Evolutionary conservation across 2,329 filamentous ascomycete genomes (phyloP), one percentile per base, ranked within the genome.

Genomic region (Kalmusia sp.): DNA sequence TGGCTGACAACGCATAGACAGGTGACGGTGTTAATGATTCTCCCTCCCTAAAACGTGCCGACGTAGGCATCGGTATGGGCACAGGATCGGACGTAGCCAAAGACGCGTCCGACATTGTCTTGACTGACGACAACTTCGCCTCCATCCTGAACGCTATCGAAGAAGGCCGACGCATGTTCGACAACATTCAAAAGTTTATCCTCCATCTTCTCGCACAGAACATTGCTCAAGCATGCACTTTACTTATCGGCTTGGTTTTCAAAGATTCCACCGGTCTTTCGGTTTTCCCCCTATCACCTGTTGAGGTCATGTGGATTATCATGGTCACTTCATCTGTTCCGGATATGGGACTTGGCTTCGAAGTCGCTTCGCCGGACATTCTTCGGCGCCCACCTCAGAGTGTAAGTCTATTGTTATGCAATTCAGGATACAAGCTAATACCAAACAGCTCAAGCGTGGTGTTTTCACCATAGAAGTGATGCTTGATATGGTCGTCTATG

Each of bases 251-350:
- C 48, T 84, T 96, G 3, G 89, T 82, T 0, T 96, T 96, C 78
- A 89, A 92, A 65, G 92, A 96, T 68, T 61, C 75, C 2, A 78
- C 80, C 8, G 82, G 84, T 7, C 82, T 90, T 55, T 95, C 91
- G 0, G 91, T 96, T 8, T 96, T 96, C 73, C 92, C 92, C 4
- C 84, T 96, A 38, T 87, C 90, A 0, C 91, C 92, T 0, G 86
- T 96, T 9, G 88, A 96, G 65, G 93, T 96, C 58, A 84, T 96
- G 54, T 96, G 91, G 92, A 91, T 96, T 72, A 96, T 96, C 75
- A 93, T 96, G 89, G 84, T 95, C 50, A 96, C 92, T 0, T 93
- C 90, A 34, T 90, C 88, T 6, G 86, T 95, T 72, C 92, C 92
- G 1, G 92, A 93, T 53, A 95, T 96, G 78, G 92, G 92, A 37